Evolutionary conservation across 192 early-diverging fungal genomes (phyloP).

Genomic region (Phycomyces blakesleeanus): DNA sequence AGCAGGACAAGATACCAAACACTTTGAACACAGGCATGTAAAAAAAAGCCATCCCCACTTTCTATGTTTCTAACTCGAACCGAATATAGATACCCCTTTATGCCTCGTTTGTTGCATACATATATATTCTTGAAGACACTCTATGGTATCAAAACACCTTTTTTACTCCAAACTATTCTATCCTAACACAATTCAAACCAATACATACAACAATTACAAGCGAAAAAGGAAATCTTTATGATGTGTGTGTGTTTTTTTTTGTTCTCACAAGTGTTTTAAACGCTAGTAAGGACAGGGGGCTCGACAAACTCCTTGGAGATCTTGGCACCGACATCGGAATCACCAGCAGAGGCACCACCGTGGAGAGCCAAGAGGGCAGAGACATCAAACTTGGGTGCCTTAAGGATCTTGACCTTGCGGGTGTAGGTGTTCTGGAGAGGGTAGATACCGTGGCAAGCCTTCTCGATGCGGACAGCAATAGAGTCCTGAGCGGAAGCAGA

Average conservation of each 20-base stretch:
- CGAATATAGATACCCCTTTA: too few relatives aligned
- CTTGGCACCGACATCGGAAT: conserved; percentile 78
- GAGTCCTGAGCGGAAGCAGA: conserved; percentile 59
- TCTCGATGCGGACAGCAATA: conserved; percentile 96
- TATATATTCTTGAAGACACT: too few relatives aligned
- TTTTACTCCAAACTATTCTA: too few relatives aligned
- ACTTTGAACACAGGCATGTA: too few relatives aligned
- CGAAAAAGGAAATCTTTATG: too few relatives aligned
- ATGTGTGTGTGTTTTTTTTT: too few relatives aligned
- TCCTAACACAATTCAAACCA: neutral
- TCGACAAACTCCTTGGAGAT: conserved; percentile 80
- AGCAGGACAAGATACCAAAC: too few relatives aligned
- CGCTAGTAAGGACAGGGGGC: conserved; percentile 53
- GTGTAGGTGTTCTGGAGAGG: conserved; percentile 95
- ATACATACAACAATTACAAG: neutral
- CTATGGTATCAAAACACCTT: too few relatives aligned
- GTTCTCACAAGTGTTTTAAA: conserved; percentile 7
- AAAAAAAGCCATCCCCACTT: too few relatives aligned
- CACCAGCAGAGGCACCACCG: conserved; percentile 76
- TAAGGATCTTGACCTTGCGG: conserved; percentile 99
- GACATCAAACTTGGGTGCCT: conserved; percentile 93
- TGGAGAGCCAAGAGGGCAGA: conserved; percentile 97
- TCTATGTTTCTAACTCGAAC: too few relatives aligned
- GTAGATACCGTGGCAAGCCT: conserved; percentile 96
- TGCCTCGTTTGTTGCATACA: too few relatives aligned